A percentile compares a stretch with the other conserved stretches of the same genome.
phyloP scores from a whole-genome alignment of 2,329 filamentous ascomycete genomes.

The Lizonia empirigonia region DNA sequence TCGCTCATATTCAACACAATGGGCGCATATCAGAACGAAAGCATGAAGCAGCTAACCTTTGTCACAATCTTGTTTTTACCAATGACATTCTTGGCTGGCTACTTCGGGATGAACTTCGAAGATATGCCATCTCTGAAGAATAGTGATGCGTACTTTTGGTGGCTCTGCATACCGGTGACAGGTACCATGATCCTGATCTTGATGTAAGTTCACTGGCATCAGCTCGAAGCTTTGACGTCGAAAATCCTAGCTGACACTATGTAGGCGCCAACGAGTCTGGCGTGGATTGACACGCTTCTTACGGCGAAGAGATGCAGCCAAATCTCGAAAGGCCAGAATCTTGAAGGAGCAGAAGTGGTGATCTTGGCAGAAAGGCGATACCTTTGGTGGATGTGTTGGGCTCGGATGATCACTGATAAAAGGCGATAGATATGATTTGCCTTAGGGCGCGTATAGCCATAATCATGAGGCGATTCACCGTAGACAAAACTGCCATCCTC shows the following conservation, averaged over 20 bases:
- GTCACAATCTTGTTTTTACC: slow-evolving; percentile 91
- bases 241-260: background rate
- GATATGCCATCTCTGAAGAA: slow-evolving; percentile 54
- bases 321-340: background rate
- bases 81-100: slow-evolving; percentile 79
- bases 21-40: slow-evolving; percentile 84
- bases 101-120: slow-evolving; percentile 67
- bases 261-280: slow-evolving; percentile 11
- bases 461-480: too few species aligned
- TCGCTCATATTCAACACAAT: slow-evolving; percentile 93
- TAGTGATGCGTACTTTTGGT: slow-evolving; percentile 59
- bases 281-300: slow-evolving; percentile 9
- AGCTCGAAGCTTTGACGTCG: background rate
- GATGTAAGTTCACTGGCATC: slow-evolving; percentile 7
- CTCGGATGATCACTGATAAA: too few species aligned
- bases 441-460: too few species aligned
- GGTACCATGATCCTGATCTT: slow-evolving; percentile 38
- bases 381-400: too few species aligned
- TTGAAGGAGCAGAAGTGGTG: slow-evolving; percentile 4
- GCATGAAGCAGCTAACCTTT: slow-evolving; percentile 84
- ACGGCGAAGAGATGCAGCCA: slow-evolving; percentile 3
- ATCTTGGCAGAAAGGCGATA: too few species aligned
- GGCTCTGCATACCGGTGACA: slow-evolving; percentile 50
- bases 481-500: too few species aligned
- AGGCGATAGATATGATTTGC: too few species aligned